Base-by-base conservation (phyloP, 345 rosid genomes). In the Geranium brycei region DNA sequence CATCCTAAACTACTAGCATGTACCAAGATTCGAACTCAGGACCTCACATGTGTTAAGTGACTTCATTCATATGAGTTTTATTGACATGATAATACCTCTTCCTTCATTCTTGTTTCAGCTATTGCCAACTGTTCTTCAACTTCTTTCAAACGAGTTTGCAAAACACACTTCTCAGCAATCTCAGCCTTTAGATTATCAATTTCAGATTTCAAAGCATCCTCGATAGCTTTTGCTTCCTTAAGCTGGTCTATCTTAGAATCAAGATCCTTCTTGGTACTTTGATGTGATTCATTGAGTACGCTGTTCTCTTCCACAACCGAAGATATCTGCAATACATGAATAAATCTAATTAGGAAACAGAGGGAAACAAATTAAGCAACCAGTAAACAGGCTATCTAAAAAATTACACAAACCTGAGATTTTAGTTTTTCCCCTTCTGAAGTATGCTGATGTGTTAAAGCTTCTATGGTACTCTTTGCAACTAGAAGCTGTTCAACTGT, bases 301-400 rank as follows among this genome's bases (percentile, higher is more conserved):
- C 73, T 82, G 62, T 80, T 83, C 81, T 86, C 96, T 75, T 88
- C 92, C 85, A 69, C 72, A 19, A 85, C 75, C 1, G 90, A 85
- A 64, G 80, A 78, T 16, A 90, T 81, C 99, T 93, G 80, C 17
- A 69, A 65, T 62, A 76, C 31, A 66, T 60, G 19, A 59, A 57
- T 15, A 59, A 16, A 62, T 16, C 12, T 31, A 0, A 18, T 28
- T 2, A 41, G 0, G 60, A 65, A 62, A 32, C 56, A 55, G 47
- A 18, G 59, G 47, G 3, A 59, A 19, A 60, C 14, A 47, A 47
- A 47, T 47, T 47, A 7, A 47, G 53, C 13, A 47, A 47, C 13
- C 53, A 47, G 11, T 7, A 47, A 47, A 47, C 12, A 16, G 31
- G 28, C 17, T 17, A 62, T 12, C n/a, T 17, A 62, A 68, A 66